Conservation (phyloP, 108 stramenopile species). For the Schizochytrium sp. region DNA sequence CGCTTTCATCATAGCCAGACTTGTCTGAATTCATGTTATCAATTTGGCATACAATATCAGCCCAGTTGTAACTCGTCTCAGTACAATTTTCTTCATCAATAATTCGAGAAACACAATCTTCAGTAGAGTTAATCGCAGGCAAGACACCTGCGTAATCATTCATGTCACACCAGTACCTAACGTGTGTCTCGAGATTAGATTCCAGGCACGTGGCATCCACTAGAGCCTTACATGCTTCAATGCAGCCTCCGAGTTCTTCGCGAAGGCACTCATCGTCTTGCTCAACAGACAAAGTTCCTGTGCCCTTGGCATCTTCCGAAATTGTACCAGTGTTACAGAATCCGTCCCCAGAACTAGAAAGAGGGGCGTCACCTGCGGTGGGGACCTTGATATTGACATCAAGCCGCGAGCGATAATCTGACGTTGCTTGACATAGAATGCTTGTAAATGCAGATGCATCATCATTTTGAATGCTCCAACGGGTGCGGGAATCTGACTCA, state of each 20-base stretch:
- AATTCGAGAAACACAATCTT: neutral
- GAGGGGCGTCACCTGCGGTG: neutral
- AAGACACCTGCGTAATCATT: conserved; percentile 5
- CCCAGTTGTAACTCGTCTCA: neutral
- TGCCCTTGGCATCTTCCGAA: neutral
- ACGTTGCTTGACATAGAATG: conserved; percentile 11
- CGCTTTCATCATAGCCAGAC: conserved; percentile 12
- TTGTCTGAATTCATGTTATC: conserved; percentile 15
- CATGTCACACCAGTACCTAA: neutral
- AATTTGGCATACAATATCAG: conserved; percentile 22
- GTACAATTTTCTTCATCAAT: neutral
- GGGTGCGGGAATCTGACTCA: neutral
- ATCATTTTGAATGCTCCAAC: neutral
- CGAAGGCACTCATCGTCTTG: neutral
- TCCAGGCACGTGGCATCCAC: conserved; percentile 12
- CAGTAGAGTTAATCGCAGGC: neutral
- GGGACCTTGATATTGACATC: conserved; percentile 8
- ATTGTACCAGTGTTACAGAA: conserved; percentile 17
- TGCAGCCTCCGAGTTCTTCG: neutral
- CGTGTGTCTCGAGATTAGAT: neutral
- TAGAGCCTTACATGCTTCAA: conserved; percentile 38
- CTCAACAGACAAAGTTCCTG: neutral
- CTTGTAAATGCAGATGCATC: neutral
- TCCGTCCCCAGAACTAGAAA: neutral
- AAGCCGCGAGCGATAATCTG: conserved; percentile 34